Evolutionary conservation across 2,329 filamentous ascomycete genomes (phyloP), one percentile per base, ranked within the genome.

Genomic region (Emergomyces orientalis): DNA sequence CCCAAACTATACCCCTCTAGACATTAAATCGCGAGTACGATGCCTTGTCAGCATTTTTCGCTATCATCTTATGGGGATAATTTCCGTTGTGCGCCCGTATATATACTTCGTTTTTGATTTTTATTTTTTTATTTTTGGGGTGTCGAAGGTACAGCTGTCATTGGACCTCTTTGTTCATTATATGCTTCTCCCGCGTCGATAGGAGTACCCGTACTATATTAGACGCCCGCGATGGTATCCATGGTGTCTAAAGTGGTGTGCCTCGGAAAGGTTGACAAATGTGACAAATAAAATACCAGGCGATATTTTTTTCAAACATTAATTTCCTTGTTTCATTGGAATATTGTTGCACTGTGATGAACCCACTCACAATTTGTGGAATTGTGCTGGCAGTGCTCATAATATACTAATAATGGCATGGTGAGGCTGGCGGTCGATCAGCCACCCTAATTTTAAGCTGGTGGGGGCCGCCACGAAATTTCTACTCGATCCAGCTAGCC

Each of bases 11-110:
- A 59, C 56, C 22, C 11, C 25, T 32, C 41, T 17, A 47, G 6
- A 27, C 22, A 58, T 45, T 45, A 9, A 25, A 9, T 45, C 56
- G 17, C 56, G 47, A 59, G 56, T 34, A 45, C 56, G 56, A 59
- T 47, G 41, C 34, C 25, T 45, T 45, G 56, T 47, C 56, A 59
- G 17, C 19, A 3, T 5, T 19, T 34, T 55, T 43, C 45, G 22
- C 56, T 19, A 34, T 59, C 41, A 25, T n/a, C 19, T 59, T 59
- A 17, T 11, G 41, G 39, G 19, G 11, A 25, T 54, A 56, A 43
- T 13, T 34, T 22, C 27, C 4, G 27, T 17, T 59, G 47, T 59
- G 56, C 41, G 11, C 37, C 1, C 22, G 17, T 54, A 27, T 54
- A 7, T 19, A 32, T 27, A 6, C 3, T 7, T 9, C 27, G 2